Percentiles rank a stretch among this genome's conserved stretches.
Conservation (phyloP, 768 basidiomycete species). For the Sporobolomyces phaffii region DNA sequence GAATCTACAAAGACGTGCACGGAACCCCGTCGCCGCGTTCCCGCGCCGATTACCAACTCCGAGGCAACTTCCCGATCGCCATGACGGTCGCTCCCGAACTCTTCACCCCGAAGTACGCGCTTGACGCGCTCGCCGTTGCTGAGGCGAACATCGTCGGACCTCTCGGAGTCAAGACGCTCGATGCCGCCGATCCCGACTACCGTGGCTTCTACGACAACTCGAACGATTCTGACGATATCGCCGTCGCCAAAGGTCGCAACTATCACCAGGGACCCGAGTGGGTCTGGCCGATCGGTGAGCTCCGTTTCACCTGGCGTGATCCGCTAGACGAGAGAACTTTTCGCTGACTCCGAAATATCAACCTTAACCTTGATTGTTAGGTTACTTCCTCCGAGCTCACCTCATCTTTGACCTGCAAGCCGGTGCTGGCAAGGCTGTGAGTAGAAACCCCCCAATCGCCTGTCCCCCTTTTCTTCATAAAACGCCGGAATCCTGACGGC, state of each 20-base stretch:
- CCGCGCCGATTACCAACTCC: constrained; percentile 74
- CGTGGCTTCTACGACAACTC: constrained; percentile 72
- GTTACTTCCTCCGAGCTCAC: constrained; percentile 91
- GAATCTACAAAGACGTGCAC: constrained; percentile 97
- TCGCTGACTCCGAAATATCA: too few relatives aligned
- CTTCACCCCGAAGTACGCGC: constrained; percentile 72
- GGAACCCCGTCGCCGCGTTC: constrained; percentile 79
- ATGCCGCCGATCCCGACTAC: constrained; percentile 80
- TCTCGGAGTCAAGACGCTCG: constrained; percentile 93
- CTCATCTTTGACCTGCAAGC: constrained; percentile 72
- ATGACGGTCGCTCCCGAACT: constrained; percentile 96
- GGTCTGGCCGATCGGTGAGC: constrained; percentile 34
- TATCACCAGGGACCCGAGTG: constrained; percentile 56
- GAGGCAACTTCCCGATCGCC: constrained; percentile 59
- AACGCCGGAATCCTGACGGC: too few relatives aligned
- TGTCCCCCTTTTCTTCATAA: too few relatives aligned
- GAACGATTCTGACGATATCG: constrained; percentile 76
- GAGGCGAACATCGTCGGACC: constrained; percentile 77
- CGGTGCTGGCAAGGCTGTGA: constrained; percentile 64
- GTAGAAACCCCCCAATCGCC: constrained; percentile 41
- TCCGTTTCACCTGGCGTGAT: too few relatives aligned
- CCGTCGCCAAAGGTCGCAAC: constrained; percentile 87
- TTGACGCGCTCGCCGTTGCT: constrained; percentile 70
- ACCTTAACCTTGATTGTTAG: too few relatives aligned
- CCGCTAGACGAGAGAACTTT: too few relatives aligned